A percentile compares a stretch with the other conserved stretches of the same genome.
These are phyloP conservation scores for Lathyrus sativus DNA, from an alignment of 306 rosid species.

Conservation along the genomic window DNA sequence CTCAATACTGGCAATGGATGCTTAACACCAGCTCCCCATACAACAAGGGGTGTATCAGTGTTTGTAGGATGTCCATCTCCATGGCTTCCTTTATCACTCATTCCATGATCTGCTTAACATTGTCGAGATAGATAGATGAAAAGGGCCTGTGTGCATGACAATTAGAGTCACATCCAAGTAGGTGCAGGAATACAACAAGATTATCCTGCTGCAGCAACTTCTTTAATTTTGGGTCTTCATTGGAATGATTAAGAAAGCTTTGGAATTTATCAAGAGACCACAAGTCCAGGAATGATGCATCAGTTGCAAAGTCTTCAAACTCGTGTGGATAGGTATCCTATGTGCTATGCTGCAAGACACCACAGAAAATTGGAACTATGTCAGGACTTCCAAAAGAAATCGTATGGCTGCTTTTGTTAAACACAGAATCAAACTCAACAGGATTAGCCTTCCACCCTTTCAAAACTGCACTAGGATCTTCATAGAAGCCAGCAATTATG, in stretches of 20 bases:
- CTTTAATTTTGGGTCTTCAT: too few relatives aligned
- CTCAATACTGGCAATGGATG: constrained; percentile 71
- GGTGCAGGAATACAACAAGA: too few relatives aligned
- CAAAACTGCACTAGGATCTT: too few relatives aligned
- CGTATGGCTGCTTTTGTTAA: constrained; percentile 78
- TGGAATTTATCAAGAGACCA: too few relatives aligned
- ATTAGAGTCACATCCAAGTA: too few relatives aligned
- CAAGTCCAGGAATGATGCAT: too few relatives aligned
- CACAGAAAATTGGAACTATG: constrained; percentile 85
- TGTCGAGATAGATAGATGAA: too few relatives aligned
- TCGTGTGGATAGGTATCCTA: constrained; percentile 85
- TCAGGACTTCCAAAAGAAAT: constrained; percentile 87
- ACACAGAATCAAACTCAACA: constrained; percentile 88
- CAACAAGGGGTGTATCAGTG: constrained; percentile 95
- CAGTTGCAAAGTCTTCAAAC: constrained; percentile 87
- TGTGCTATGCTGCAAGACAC: constrained; percentile 78
- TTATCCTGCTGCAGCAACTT: too few relatives aligned
- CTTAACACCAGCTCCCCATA: constrained; percentile 91
- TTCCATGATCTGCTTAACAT: too few relatives aligned
- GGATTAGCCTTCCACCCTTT: constrained; percentile 99
- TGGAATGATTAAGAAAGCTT: too few relatives aligned
- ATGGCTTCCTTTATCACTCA: constrained; percentile 97
- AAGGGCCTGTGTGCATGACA: too few relatives aligned
- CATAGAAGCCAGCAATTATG: too few relatives aligned
- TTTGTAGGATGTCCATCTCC: constrained; percentile 96